phyloP scores from a whole-genome alignment of 2,329 filamentous ascomycete species.

The Colletotrichum sp. region DNA sequence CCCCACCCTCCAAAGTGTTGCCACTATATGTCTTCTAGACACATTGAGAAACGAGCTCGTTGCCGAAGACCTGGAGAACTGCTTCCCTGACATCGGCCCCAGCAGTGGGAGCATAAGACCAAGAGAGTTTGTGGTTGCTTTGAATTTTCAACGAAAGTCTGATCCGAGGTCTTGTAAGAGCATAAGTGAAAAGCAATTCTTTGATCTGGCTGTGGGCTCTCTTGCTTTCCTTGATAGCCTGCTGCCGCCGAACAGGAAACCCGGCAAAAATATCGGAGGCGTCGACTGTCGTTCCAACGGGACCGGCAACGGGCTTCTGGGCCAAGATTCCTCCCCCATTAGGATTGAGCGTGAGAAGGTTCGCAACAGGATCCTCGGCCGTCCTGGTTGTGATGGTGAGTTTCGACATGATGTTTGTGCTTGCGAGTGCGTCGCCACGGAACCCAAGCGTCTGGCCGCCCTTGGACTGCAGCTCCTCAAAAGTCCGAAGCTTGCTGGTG shows the following conservation, averaged over 20 bases:
- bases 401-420: slow-evolving; percentile 63
- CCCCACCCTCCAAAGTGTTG: neutral
- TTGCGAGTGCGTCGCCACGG: slow-evolving; percentile 75
- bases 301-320: slow-evolving; percentile 50
- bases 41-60: slow-evolving; percentile 60
- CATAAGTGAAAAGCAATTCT: slow-evolving; percentile 67
- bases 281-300: slow-evolving; percentile 72
- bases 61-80: slow-evolving; percentile 66
- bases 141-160: slow-evolving; percentile 65
- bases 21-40: slow-evolving; percentile 35
- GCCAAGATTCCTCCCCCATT: slow-evolving; percentile 44
- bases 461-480: slow-evolving; percentile 64
- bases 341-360: slow-evolving; percentile 47
- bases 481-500: slow-evolving; percentile 75
- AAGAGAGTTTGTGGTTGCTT: slow-evolving; percentile 57
- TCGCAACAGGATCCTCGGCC: slow-evolving; percentile 63
- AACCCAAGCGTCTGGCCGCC: slow-evolving; percentile 73
- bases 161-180: slow-evolving; percentile 67
- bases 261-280: slow-evolving; percentile 63
- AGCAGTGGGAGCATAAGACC: slow-evolving; percentile 66
- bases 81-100: slow-evolving; percentile 60
- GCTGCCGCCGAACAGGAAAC: slow-evolving; percentile 68
- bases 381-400: slow-evolving; percentile 70
- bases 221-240: slow-evolving; percentile 59
- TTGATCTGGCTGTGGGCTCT: slow-evolving; percentile 65